phyloP scores from a whole-genome alignment of 768 basidiomycete genomes.

The Sutorius australiensis region DNA sequence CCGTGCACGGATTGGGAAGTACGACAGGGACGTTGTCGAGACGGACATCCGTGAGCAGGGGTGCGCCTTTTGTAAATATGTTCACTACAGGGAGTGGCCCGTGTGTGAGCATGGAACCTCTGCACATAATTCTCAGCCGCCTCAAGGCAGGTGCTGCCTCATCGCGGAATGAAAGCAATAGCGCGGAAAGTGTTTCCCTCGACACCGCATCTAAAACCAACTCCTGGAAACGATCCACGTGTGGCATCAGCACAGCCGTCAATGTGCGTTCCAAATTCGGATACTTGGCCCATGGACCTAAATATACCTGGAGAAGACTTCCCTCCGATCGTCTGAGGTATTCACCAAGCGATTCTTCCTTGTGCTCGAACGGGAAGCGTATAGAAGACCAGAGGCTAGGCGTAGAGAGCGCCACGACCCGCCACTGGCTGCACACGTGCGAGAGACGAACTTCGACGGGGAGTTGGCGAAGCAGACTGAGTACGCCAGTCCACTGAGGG shows the following conservation, averaged over 20 bases:
- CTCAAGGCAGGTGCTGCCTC: conserved; percentile 25
- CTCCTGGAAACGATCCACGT: conserved; percentile 27
- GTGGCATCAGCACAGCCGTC: conserved; percentile 26
- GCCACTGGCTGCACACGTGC: conserved; percentile 34
- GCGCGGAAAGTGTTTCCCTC: conserved; percentile 25
- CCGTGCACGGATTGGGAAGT: conserved; percentile 19
- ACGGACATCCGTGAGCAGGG: conserved; percentile 31
- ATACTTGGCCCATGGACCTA: conserved; percentile 33
- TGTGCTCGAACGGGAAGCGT: conserved; percentile 29
- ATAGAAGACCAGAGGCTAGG: conserved; percentile 36
- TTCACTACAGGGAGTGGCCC: conserved; percentile 22
- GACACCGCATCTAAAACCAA: conserved; percentile 30
- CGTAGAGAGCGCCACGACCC: conserved; percentile 31
- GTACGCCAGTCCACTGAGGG: conserved; percentile 32
- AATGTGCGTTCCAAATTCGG: conserved; percentile 25
- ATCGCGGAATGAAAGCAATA: conserved; percentile 24
- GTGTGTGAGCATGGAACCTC: conserved; percentile 26
- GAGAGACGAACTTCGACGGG: conserved; percentile 34
- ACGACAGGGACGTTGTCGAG: conserved; percentile 31
- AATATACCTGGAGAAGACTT: conserved; percentile 29
- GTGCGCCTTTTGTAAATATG: conserved; percentile 32
- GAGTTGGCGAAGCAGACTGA: conserved; percentile 30
- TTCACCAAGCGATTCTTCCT: conserved; percentile 27
- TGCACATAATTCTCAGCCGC: conserved; percentile 29
- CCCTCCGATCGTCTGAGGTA: conserved; percentile 33